Conservation (phyloP, 2,329 filamentous ascomycete genomes). For the Monosporascus sp. region DNA sequence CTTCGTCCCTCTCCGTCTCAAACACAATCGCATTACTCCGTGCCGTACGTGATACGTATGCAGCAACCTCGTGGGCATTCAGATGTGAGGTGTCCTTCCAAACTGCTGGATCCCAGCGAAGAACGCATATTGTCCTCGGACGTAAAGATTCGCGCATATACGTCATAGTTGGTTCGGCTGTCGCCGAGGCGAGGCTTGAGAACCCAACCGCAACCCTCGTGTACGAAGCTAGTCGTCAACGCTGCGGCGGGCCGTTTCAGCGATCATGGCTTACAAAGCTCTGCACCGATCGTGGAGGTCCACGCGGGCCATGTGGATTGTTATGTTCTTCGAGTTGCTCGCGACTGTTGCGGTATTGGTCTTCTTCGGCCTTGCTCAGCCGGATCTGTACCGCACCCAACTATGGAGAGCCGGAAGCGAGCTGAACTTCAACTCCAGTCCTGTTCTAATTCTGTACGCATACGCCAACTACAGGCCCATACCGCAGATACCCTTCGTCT, state of each 20-base stretch:
- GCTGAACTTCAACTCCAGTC: conserved; percentile 69
- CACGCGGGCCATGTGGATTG: conserved; percentile 53
- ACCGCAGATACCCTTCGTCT: conserved; percentile 61
- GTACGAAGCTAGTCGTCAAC: not conserved
- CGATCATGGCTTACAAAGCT: conserved; percentile 45
- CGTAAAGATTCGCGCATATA: conserved; percentile 1
- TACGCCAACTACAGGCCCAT: conserved; percentile 65
- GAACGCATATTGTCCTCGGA: conserved; percentile 1
- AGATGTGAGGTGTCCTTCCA: conserved; percentile 17
- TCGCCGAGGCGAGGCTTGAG: not conserved
- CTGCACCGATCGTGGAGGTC: conserved; percentile 55
- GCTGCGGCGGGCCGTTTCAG: conserved; percentile 10
- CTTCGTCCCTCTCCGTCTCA: conserved; percentile 9
- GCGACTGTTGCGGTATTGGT: conserved; percentile 62
- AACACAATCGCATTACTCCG: conserved; percentile 6
- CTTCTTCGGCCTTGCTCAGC: conserved; percentile 68
- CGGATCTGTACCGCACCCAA: conserved; percentile 64
- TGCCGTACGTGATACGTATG: conserved; percentile 8
- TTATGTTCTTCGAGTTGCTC: conserved; percentile 62
- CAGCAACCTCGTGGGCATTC: conserved; percentile 7
- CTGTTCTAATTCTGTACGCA: conserved; percentile 63
- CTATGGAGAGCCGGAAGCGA: conserved; percentile 70
- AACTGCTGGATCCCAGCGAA: conserved; percentile 14
- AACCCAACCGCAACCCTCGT: not conserved
- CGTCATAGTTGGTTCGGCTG: too few species aligned